Base-by-base conservation (phyloP, 139 green algal genomes). In the Chlorella ohadii region DNA sequence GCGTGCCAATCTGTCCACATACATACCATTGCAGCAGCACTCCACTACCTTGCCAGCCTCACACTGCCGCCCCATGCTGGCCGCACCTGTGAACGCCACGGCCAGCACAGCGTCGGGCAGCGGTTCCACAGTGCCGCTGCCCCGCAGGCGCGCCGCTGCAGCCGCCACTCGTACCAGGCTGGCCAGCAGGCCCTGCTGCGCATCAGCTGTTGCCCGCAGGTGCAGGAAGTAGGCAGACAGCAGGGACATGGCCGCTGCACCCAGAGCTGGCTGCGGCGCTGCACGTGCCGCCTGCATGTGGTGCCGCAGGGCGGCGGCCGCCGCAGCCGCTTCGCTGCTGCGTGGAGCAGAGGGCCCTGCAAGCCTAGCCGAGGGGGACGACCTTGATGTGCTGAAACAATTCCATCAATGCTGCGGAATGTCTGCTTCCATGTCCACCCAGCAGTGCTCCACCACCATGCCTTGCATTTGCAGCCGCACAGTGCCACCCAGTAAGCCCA, bases 71-170 rank as follows among this genome's bases (percentile, higher is more conserved):
- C 15, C 51, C 51, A 59, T 59, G 11, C 44, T 11, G 11, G 6
- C 15, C 51, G 15, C 51, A 59, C 51, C 51, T 59, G 51, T 59
- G 16, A 82, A 70, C 5, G 73, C 74, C 38, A 90, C 66, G 1
- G 78, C 79, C 61, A 90, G 63, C 4, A 77, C 76, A 1, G 84
- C 87, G 85, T 90, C 79, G 1, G 84, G 87, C 22, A 90, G 72
- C 28, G 61, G 38, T 11, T 59, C 44, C 6, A 79, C 72, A 33
- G 70, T 41, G 3, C 78, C 13, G 23, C 72, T 55, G 61, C 65
- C 36, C 25, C 81, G 75, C 74, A 90, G 79, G 3, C 84, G 81
- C 15, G 87, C 84, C 31, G 9, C 77, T 7, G 84, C 87, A 31
- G 71, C 59, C 7, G 87, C 87, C 76, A 88, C 65, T 4, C 86